Base-by-base conservation (phyloP, 2,329 filamentous ascomycete genomes). In the Dactylellina cionopaga region DNA sequence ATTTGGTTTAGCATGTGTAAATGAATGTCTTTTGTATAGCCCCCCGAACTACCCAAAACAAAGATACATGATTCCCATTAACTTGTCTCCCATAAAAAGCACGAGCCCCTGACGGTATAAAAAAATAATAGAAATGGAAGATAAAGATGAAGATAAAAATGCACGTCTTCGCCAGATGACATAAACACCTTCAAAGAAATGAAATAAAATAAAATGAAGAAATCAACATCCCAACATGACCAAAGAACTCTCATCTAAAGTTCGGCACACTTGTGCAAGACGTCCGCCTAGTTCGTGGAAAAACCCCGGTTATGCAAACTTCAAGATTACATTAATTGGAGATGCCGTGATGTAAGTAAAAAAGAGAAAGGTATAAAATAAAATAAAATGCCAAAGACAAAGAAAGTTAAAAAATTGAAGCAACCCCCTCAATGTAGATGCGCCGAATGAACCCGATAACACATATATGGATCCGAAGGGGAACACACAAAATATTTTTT, bases 391-490 rank as follows among this genome's bases (percentile, higher is more conserved):
- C 60, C 52, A 60, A 58, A 65, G n/a, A n/a, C n/a, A n/a, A n/a
- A n/a, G n/a, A n/a, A 60, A 25, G 41, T 25, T 39, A 41, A 41
- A 58, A 56, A 62, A 46, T 66, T 46, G 59, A 72, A 73, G 62
- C 69, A 60, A 73, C 60, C 60, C 68, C 69, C 69, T 65, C 59
- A 73, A 66, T 73, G 62, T 66, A 66, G 54, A 65, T 73, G 59
- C 59, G 62, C 69, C 69, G 59, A 64, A 66, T 73, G 58, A 66
- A 62, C 62, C 60, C 62, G 62, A 73, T 65, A 73, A 73, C 69
- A 60, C 60, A 73, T 73, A 73, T 73, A 73, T 65, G 69, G 55
- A 66, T 65, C 69, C 59, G 69, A 73, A 71, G 66, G 59, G 62
- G 59, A 65, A 65, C 64, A 54, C 29, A 58, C 33, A 59, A 62